Percentiles rank a stretch among this genome's conserved stretches.
These are phyloP conservation scores for Nakataea oryzae DNA, from an alignment of 2,329 filamentous ascomycete species.

Conservation along the genomic window DNA sequence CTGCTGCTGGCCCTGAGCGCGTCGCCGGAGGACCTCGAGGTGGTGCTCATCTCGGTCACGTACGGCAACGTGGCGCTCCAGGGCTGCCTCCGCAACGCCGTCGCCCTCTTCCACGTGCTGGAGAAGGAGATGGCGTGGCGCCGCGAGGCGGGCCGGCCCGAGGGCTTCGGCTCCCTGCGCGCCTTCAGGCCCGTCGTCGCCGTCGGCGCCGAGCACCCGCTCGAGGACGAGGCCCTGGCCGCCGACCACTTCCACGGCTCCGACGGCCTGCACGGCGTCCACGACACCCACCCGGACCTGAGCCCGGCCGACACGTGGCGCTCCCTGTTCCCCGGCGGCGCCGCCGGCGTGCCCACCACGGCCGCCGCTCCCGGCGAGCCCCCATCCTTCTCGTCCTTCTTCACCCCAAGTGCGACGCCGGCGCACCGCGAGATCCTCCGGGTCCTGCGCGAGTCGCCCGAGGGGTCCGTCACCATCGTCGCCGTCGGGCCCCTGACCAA, in stretches of 20 bases:
- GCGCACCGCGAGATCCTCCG: constrained; percentile 86
- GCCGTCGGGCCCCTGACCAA: constrained; percentile 91
- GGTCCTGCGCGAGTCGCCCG: constrained; percentile 69
- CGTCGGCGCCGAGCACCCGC: constrained; percentile 73
- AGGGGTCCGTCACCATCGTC: constrained; percentile 79
- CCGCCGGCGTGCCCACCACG: constrained; percentile 13
- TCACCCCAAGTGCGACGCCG: constrained; percentile 62
- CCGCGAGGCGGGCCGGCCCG: constrained; percentile 50
- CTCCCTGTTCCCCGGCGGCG: constrained; percentile 47
- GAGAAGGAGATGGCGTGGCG: constrained; percentile 86
- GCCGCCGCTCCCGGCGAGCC: constrained; percentile 22
- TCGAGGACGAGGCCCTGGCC: constrained; percentile 72
- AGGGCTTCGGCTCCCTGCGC: constrained; percentile 65
- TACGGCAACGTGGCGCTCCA: constrained; percentile 89
- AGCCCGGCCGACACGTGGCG: constrained; percentile 67
- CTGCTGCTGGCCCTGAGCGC: constrained; percentile 79
- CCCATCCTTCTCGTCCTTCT: constrained; percentile 45
- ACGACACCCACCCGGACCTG: constrained; percentile 61
- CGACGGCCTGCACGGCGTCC: constrained; percentile 70
- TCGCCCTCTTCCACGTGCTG: constrained; percentile 84
- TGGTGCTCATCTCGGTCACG: constrained; percentile 77
- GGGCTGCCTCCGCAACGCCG: constrained; percentile 77
- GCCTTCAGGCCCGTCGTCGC: constrained; percentile 73
- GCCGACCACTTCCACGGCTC: constrained; percentile 79
- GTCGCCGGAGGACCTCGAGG: constrained; percentile 72